Evolutionary conservation across 306 rosid species (phyloP), one percentile per base, ranked within the genome.

Genomic region (Vigna reflexopilosa): DNA sequence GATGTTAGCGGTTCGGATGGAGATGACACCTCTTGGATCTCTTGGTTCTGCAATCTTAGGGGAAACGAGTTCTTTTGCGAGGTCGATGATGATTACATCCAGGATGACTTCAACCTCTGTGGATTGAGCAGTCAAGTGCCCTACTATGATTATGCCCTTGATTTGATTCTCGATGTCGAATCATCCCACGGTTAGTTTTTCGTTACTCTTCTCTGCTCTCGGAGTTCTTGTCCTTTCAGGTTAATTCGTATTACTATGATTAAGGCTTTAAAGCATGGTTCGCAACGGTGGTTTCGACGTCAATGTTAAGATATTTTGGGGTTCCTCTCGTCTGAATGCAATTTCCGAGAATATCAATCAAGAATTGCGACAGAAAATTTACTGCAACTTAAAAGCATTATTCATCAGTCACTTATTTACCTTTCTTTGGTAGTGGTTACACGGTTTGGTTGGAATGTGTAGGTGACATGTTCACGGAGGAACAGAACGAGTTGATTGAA

Each of bases 81-180:
- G 88, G 99, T 95, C 14, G 99, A 95, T 75, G 99, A 95, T 79
- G 99, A 95, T 56, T 95, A 95, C 87, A 95, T 95, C 32, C 99
- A 95, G 76, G 99, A 95, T 68, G 99, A 95, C 83, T 95, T 95
- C 76, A 95, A 95, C 86, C 99, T 95, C 42, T 95, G 98, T 30
- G 96, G 99, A 65, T 88, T 95, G 89, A 95, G 98, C 89, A 95
- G 97, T 83, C 99, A 93, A 90, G 99, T 95, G 50, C 99, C 99
- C 0, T 95, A 95, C 85, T 95, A 95, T 83, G 99, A 95, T 82
- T 95, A 95, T 72, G 99, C 99, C 4, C 99, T 95, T 74, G 99
- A 95, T 88, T 93, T 95, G 61, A 95, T 95, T 82, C 83, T 95
- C 90, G 99, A 95, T 77, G 98, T 95, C 55, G 99, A 95, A 47